Base-by-base conservation (phyloP, 345 rosid genomes). In the Camelina hispida region DNA sequence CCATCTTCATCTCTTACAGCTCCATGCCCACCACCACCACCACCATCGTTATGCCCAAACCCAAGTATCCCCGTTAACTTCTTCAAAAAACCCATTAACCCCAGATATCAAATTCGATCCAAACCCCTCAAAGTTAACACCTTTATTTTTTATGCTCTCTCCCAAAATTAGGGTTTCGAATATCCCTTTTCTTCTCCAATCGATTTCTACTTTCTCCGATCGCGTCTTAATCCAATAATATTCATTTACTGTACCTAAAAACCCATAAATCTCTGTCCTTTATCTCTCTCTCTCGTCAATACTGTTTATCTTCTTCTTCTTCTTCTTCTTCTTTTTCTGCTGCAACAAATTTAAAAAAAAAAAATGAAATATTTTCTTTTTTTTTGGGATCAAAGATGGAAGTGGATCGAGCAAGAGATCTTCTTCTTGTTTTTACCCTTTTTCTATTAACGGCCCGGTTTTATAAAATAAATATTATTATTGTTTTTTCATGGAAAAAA, bases 21-120 rank as follows among this genome's bases (percentile, higher is more conserved):
- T 37, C 70, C 81, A 51, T 83, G 86, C 47, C 83, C 85, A 52
- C 71, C 87, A 34, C 70, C 81, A 51, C 82, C 85, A 43, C 83
- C 85, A 52, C 71, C 87, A 34, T 89, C 93, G 72, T 90, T 95
- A 62, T 78, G 86, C 22, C 60, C 88, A 62, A 94, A 65, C 57
- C 98, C 98, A 17, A 94, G 76, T 53, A 91, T 23, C 73, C 98
- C 98, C 3, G 97, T 93, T 57, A 95, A 71, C 80, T 88, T 88
- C 88, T 79, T 90, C 5, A 95, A 77, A 78, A 95, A 80, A 72
- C 97, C 87, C 99, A 95, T 95, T 75, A 54, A 57, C 16, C 62
- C 69, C 56, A 34, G 22, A 63, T 7, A 54, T 32, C 51, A 43
- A 73, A 59, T 18, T 50, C 35, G 50, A 59, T 18, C 1, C 46